phyloP scores from a whole-genome alignment of 345 rosid genomes.

The Passiflora organensis region DNA sequence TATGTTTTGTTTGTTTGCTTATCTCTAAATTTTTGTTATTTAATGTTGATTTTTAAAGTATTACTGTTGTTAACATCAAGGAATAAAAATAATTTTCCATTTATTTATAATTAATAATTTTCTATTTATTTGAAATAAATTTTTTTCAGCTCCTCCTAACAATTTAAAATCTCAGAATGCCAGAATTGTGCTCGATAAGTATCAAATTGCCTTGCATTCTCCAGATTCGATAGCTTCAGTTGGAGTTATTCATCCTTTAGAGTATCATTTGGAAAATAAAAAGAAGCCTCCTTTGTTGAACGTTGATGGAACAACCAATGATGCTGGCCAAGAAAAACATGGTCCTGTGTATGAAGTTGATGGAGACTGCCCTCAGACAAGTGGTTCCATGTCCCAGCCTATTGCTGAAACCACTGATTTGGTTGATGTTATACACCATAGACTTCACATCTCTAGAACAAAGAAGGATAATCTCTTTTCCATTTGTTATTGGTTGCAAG shows the following conservation, averaged over 20 bases:
- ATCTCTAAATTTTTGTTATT: not conserved
- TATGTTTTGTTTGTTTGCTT: not conserved
- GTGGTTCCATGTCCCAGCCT: constrained; percentile 25
- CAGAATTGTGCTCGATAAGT: constrained; percentile 78
- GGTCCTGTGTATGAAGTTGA: constrained; percentile 59
- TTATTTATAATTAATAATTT: no score
- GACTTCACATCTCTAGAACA: constrained; percentile 45
- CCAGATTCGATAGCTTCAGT: constrained; percentile 88
- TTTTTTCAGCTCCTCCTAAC: constrained; percentile 6
- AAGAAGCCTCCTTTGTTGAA: constrained; percentile 19
- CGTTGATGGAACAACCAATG: constrained; percentile 11
- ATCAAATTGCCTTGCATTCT: constrained; percentile 68
- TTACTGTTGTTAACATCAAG: no score
- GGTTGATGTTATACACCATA: constrained; percentile 33
- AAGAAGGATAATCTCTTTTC: constrained; percentile 54
- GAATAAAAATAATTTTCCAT: no score
- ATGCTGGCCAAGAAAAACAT: constrained; percentile 26
- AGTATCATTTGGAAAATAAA: constrained; percentile 72
- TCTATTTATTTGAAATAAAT: constrained; percentile 2
- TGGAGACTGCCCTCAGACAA: constrained; percentile 36
- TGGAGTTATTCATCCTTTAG: constrained; percentile 77
- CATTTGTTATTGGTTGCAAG: constrained; percentile 81
- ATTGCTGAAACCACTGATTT: constrained; percentile 28
- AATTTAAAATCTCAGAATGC: constrained; percentile 52
- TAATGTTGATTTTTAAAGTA: not conserved